Evolutionary conservation across 768 basidiomycete species (phyloP).

Genomic region (Tricholomella constricta): DNA sequence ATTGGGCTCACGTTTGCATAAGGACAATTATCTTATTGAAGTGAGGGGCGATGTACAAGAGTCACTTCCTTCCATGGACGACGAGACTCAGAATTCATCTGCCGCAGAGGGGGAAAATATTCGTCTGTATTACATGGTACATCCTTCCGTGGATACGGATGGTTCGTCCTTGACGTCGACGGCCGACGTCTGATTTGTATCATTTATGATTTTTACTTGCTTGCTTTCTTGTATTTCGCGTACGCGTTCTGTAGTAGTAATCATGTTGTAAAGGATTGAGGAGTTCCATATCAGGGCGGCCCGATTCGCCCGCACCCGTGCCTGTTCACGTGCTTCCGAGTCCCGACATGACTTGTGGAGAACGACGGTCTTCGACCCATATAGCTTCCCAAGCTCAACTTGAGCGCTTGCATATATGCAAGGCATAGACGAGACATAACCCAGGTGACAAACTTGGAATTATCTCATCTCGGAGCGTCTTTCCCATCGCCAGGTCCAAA

Average conservation of each 20-base stretch:
- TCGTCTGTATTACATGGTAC: constrained; percentile 87
- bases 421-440: not conserved
- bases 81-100: constrained; percentile 56
- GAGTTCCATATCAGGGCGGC: constrained; percentile 1
- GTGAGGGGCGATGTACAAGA: constrained; percentile 83
- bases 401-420: constrained; percentile 3
- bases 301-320: too few relatives aligned
- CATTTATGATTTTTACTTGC: constrained; percentile 6
- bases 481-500: not conserved
- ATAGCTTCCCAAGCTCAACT: not conserved
- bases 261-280: constrained; percentile 4
- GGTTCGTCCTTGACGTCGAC: constrained; percentile 45
- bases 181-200: constrained; percentile 11
- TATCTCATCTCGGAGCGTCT: not conserved
- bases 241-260: constrained; percentile 16
- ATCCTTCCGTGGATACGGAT: constrained; percentile 83
- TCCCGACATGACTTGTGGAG: not conserved
- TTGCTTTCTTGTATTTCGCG: constrained; percentile 17
- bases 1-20: constrained; percentile 10
- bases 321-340: not conserved
- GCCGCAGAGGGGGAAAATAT: constrained; percentile 55
- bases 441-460: not conserved
- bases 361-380: too few relatives aligned
- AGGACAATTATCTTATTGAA: constrained; percentile 88
- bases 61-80: constrained; percentile 66